A percentile compares a stretch with the other conserved stretches of the same genome.
Evolutionary conservation across 306 rosid genomes (phyloP).

Genomic region (Senna siamea): DNA sequence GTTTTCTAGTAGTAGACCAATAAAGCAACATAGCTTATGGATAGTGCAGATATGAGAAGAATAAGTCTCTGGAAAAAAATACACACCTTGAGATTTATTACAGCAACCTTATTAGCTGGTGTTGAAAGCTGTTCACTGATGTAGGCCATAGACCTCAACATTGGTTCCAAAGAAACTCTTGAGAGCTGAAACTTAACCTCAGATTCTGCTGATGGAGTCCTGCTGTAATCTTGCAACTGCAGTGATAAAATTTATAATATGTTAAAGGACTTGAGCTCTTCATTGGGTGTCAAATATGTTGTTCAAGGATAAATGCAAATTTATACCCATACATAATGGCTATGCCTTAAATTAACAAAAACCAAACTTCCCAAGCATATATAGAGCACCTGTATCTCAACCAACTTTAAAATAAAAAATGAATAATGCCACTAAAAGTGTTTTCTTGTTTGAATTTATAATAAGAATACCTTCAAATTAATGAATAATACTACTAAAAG

Average conservation of each 20-base stretch:
- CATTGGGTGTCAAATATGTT: constrained; percentile 26
- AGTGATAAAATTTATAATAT: constrained; percentile 34
- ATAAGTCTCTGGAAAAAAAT: constrained; percentile 27
- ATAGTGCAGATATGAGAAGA: constrained; percentile 17
- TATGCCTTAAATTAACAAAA: constrained; percentile 1
- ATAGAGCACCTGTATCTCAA: constrained; percentile 30
- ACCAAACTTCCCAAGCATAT: constrained; percentile 15
- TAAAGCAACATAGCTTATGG: constrained; percentile 8
- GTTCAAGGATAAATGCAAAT: constrained; percentile 20
- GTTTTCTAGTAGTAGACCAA: constrained; percentile 19
- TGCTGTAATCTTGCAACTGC: constrained; percentile 89
- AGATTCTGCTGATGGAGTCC: constrained; percentile 70
- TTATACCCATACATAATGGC: constrained; percentile 16
- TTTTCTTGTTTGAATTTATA: constrained; percentile 19
- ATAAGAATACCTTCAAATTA: constrained; percentile 62
- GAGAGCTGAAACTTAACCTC: constrained; percentile 95
- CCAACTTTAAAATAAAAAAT: constrained; percentile 26
- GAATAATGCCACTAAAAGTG: constrained; percentile 5
- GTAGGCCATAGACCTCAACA: constrained; percentile 90
- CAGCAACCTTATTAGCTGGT: constrained; percentile 96
- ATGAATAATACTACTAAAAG: constrained; percentile 17
- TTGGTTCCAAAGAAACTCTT: constrained; percentile 79
- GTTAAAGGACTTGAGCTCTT: constrained; percentile 21
- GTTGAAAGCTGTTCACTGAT: constrained; percentile 88
- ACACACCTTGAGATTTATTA: constrained; percentile 83